Base-by-base conservation (phyloP, 2,329 filamentous ascomycete species). In the Rhynchosporium agropyri region DNA sequence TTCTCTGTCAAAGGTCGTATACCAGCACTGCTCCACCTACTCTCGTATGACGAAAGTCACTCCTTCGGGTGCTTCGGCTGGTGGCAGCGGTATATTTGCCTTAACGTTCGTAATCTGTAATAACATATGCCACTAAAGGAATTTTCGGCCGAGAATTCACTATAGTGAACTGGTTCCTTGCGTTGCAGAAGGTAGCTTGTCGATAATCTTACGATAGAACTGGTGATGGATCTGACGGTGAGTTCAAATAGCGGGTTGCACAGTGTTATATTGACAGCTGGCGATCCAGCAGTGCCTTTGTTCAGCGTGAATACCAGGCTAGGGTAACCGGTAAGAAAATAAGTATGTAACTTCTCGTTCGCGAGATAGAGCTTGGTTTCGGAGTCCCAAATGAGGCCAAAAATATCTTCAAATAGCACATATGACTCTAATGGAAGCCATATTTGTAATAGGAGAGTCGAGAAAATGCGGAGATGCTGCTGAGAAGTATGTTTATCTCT, bases 241-340 rank as follows among this genome's bases (percentile, higher is more conserved):
- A 77, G 71, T 62, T 77, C 74, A 61, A 78, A 77, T 1, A 76
- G 73, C 20, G 71, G 67, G 61, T 76, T 77, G 3, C 76, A 74
- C 5, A 77, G 57, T 6, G 68, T 72, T 20, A 78, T 71, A 40
- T 74, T 68, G 31, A 76, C 65, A 15, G 58, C 56, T n/a, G 20
- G 20, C 20, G 69, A 68, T 10, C 69, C 60, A 48, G 73, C 70
- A 6, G 62, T 61, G 15, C 72, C 57, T 3, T 54, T 69, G 61
- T 51, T 51, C 8, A 77, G 74, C 4, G 71, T 74, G 64, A 77
- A 77, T 10, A 70, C 74, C 43, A 77, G 70, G 7, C 65, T 72
- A 26, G 76, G 64, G 58, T 74, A 73, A 63, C 67, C 69, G n/a
- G 64, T 65, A 3, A 61, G 58, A 4, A 76, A 69, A 5, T 64